Percentiles rank a stretch among this genome's conserved stretches.
Conservation (phyloP, 1,139 yeast genomes). For the Debaryomyces psychrophilus region DNA sequence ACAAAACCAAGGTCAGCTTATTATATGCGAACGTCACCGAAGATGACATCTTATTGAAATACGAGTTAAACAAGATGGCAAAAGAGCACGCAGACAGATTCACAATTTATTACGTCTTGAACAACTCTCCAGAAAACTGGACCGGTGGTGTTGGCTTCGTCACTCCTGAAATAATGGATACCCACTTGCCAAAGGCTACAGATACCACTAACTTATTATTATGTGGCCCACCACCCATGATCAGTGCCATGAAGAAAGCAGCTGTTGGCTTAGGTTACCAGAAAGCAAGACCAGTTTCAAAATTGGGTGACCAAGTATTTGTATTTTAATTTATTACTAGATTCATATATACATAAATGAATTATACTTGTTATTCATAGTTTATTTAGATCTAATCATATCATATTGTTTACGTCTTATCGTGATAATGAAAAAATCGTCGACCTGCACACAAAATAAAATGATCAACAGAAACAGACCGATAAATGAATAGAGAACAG, state of each 20-base stretch:
- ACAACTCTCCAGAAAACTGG: slow-evolving; percentile 59
- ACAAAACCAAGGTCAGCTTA: slow-evolving; percentile 81
- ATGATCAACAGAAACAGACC: neutral
- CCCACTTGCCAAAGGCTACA: slow-evolving; percentile 60
- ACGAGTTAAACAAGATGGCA: slow-evolving; percentile 71
- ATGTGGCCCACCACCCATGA: slow-evolving; percentile 91
- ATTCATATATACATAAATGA: neutral
- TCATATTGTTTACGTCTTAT: neutral
- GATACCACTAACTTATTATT: slow-evolving; percentile 73
- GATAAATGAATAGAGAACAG: neutral
- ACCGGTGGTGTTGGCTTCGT: slow-evolving; percentile 64
- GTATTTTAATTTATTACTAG: slow-evolving; percentile 53
- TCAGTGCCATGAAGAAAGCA: slow-evolving; percentile 83
- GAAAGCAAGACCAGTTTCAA: slow-evolving; percentile 89
- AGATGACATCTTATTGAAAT: slow-evolving; percentile 75
- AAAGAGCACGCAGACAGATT: slow-evolving; percentile 74
- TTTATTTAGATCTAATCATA: neutral
- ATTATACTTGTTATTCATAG: neutral
- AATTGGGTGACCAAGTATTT: slow-evolving; percentile 91
- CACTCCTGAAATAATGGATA: slow-evolving; percentile 64
- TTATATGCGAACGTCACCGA: slow-evolving; percentile 79
- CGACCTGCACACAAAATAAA: slow-evolving; percentile 6
- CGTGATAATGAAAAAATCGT: neutral
- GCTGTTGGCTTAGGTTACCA: slow-evolving; percentile 77
- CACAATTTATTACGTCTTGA: slow-evolving; percentile 77